A percentile compares a stretch with the other conserved stretches of the same genome.
Conservation (phyloP, 2,329 filamentous ascomycete genomes). For the Rhytidhysteron rufulum region DNA sequence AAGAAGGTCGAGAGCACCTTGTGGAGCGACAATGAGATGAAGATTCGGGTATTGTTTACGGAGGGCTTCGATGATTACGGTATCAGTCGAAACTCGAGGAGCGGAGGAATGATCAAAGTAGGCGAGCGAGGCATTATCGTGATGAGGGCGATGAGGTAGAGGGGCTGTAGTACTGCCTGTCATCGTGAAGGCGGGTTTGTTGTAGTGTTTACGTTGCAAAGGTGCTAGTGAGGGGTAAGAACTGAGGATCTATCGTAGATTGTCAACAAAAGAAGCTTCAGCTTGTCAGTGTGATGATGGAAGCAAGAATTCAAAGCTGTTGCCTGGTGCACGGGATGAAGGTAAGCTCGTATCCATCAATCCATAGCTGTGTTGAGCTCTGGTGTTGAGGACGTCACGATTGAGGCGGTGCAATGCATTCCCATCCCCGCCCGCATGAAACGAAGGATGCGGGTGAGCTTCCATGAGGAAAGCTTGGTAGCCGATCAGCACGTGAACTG, state of each 20-base stretch:
- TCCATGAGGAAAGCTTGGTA: not conserved
- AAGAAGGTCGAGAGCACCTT: slow-evolving; percentile 33
- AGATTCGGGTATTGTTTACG: slow-evolving; percentile 44
- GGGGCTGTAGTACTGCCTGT: slow-evolving; percentile 18
- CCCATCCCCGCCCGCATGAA: not conserved
- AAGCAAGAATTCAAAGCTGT: not conserved
- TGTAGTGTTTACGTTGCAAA: slow-evolving; percentile 1
- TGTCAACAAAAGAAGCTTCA: not conserved
- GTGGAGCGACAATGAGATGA: slow-evolving; percentile 40
- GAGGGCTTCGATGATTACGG: slow-evolving; percentile 42
- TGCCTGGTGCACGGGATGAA: not conserved
- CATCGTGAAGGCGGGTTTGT: slow-evolving; percentile 12
- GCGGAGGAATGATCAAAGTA: slow-evolving; percentile 44
- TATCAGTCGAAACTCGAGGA: slow-evolving; percentile 42
- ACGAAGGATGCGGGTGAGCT: not conserved
- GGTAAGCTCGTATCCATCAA: not conserved
- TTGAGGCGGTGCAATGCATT: slow-evolving; percentile 8
- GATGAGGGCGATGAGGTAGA: slow-evolving; percentile 12
- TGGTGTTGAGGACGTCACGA: slow-evolving; percentile 8
- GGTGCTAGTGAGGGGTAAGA: not conserved
- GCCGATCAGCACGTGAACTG: not conserved
- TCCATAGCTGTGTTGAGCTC: not conserved
- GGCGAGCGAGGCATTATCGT: slow-evolving; percentile 35
- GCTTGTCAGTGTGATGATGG: not conserved
- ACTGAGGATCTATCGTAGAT: not conserved